Evolutionary conservation across 2,329 filamentous ascomycete species (phyloP).

Genomic region (Dactylonectria estremocensis): DNA sequence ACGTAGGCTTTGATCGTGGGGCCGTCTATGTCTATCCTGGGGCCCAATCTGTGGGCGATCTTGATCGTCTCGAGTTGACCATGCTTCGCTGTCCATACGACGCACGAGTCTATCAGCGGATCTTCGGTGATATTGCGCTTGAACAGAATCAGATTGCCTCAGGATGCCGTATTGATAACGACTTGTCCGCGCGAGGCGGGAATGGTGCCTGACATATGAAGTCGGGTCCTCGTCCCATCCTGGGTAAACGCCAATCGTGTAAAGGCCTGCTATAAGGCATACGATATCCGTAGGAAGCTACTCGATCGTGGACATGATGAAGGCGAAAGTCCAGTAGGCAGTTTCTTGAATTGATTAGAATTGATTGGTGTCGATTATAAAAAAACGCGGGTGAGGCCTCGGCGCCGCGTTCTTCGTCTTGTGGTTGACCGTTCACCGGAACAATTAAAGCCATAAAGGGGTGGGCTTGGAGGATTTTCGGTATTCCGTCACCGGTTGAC

Average conservation of each 20-base stretch:
- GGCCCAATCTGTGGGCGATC: slow-evolving; percentile 22
- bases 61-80: slow-evolving; percentile 27
- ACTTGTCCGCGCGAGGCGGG: slow-evolving; percentile 27
- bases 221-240: slow-evolving; percentile 4
- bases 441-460: too few species aligned
- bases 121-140: slow-evolving; percentile 7
- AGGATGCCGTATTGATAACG: slow-evolving; percentile 27
- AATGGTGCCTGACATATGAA: slow-evolving; percentile 17
- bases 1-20: slow-evolving; percentile 5
- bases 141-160: slow-evolving; percentile 17
- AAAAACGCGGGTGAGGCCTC: too few species aligned
- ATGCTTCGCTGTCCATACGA: slow-evolving; percentile 23
- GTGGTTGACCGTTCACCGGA: too few species aligned
- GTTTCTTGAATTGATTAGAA: neutral
- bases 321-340: neutral
- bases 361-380: neutral
- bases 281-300: slow-evolving; percentile 17
- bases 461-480: too few species aligned
- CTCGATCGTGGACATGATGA: slow-evolving; percentile 14
- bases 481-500: too few species aligned
- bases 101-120: slow-evolving; percentile 11
- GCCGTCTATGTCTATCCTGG: slow-evolving; percentile 19
- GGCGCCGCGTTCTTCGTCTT: too few species aligned
- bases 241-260: slow-evolving; percentile 4
- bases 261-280: slow-evolving; percentile 21